Evolutionary conservation across 331 rosid genomes (phyloP), one percentile per base, ranked within the genome.

Genomic region (Malus hybrid): DNA sequence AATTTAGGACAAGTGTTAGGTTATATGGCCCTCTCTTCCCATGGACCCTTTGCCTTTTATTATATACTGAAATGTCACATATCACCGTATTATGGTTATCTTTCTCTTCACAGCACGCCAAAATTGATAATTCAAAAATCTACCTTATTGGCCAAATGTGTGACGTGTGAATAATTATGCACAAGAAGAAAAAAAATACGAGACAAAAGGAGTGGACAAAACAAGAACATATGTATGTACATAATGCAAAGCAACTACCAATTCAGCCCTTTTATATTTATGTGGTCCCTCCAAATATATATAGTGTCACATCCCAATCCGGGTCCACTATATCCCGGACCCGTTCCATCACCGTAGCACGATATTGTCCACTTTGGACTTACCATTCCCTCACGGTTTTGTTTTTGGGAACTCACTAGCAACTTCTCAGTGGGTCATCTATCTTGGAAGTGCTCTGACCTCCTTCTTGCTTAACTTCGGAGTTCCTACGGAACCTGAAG

Each of bases 31-130:
- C 24, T 31, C 44, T 31, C 22, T 19, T 29, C n/a, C 22, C 20
- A 4, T 54, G 50, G 33, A 19, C 28, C 67, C 14, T 2, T 5
- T 16, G 18, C 44, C 12, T 20, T 18, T 42, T 42, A 18, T 19
- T 19, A 39, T 39, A 39, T 3, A 9, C 7, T 15, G 1, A 6
- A 6, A 42, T 27, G 61, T 42, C 70, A 42, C 46, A 60, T 16
- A 60, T 60, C 59, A 73, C 31, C 44, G 20, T 10, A 31, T 10
- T 29, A 27, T 18, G 2, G 31, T 10, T 73, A 16, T 73, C 20
- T 44, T 73, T 28, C 69, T 36, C 28, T 44, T 15, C 15, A 29
- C 11, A 74, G 78, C 78, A 62, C 70, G 34, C 70, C 70, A 74
- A 62, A 28, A 55, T 74, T 62, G 78, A 74, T 63, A 74, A 6